Conservation (phyloP, 2,329 filamentous ascomycete species). For the Chrysosporium queenslandicum region DNA sequence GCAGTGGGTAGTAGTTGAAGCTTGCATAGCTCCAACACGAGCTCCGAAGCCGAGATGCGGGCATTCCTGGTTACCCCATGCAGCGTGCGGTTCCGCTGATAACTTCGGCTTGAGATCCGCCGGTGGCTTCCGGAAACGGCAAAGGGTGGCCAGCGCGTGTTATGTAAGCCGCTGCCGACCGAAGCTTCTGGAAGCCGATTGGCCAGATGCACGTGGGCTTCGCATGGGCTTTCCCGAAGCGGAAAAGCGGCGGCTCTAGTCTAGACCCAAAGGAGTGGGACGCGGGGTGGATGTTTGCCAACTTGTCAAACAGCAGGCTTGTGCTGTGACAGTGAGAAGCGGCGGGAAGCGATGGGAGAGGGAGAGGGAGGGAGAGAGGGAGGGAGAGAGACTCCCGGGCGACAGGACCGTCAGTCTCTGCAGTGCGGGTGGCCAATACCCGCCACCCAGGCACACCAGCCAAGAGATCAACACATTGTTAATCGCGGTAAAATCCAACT, state of each 20-base stretch:
- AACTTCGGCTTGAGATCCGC: constrained; percentile 1
- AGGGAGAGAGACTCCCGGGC: not conserved
- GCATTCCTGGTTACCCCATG: not conserved
- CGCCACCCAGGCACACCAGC: too few relatives aligned
- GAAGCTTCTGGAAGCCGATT: not conserved
- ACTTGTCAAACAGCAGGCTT: constrained; percentile 5
- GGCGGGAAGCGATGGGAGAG: too few relatives aligned
- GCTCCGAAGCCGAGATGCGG: not conserved
- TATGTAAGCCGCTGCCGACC: not conserved
- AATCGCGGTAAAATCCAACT: not conserved
- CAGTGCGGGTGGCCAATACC: too few relatives aligned
- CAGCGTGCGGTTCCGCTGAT: not conserved
- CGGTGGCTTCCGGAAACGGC: not conserved
- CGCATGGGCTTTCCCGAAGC: not conserved
- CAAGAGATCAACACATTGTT: too few relatives aligned
- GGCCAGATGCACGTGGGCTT: not conserved
- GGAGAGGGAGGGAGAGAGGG: not conserved
- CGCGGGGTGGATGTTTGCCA: constrained; percentile 2
- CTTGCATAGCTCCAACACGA: not conserved
- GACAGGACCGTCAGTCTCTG: too few relatives aligned
- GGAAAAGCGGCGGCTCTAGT: constrained; percentile 2
- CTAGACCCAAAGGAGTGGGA: not conserved
- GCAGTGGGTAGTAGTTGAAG: not conserved
- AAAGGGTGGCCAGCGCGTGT: not conserved
- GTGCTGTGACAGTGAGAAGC: too few relatives aligned